Evolutionary conservation across 2,329 filamentous ascomycete species (phyloP).

Genomic region (Botryosphaeria dothidea): DNA sequence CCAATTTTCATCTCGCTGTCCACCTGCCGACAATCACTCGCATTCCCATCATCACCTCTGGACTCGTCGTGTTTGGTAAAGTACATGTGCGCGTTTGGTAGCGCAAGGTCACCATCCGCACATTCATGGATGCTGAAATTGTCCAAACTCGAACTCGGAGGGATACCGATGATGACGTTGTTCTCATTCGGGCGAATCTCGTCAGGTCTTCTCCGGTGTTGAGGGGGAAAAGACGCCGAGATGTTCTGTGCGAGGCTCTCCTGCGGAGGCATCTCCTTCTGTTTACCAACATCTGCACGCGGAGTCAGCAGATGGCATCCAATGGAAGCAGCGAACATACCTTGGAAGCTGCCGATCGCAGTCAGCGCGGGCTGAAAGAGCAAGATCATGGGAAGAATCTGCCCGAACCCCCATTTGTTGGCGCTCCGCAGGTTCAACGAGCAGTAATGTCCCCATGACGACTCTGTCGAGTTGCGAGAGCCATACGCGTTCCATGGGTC

Average conservation of each 20-base stretch:
- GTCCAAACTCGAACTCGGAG: neutral
- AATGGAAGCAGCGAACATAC: neutral
- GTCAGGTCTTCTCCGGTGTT: neutral
- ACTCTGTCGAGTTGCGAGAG: neutral
- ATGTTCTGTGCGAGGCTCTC: neutral
- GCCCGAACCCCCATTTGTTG: constrained; percentile 3
- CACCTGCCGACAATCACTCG: neutral
- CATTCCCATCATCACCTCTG: neutral
- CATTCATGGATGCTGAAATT: neutral
- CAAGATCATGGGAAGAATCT: constrained; percentile 8
- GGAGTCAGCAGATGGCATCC: too few species aligned
- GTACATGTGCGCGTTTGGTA: neutral
- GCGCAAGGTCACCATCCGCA: neutral
- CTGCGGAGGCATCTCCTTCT: neutral
- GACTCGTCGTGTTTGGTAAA: too few species aligned
- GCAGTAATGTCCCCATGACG: neutral
- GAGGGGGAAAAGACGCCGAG: neutral
- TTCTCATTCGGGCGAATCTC: neutral
- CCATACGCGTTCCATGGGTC: neutral
- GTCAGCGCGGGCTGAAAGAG: neutral
- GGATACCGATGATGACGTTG: neutral
- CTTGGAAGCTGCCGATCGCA: neutral
- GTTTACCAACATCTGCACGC: neutral
- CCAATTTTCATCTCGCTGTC: neutral
- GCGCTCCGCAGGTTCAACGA: neutral